Conservation (phyloP, 208 protist genomes). For the Acanthamoeba healyi region DNA sequence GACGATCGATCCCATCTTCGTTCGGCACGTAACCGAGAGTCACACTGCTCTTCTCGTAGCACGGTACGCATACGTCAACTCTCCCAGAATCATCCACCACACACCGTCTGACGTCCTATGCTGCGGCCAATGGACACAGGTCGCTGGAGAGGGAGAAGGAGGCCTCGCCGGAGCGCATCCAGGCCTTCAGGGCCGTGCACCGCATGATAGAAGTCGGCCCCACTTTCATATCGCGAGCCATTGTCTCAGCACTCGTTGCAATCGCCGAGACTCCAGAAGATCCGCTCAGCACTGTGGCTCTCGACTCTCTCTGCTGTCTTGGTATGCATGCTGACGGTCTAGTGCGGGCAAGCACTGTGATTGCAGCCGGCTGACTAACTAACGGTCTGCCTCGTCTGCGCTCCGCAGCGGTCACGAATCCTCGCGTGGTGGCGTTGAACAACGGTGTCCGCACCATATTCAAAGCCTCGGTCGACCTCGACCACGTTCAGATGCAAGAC, state of each 20-base stretch:
- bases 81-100: not conserved
- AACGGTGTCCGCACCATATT: conserved; percentile 43
- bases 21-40: not conserved
- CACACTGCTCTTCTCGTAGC: not conserved
- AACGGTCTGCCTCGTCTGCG: too few species aligned
- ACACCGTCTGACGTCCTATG: not conserved
- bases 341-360: too few species aligned
- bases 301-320: not conserved
- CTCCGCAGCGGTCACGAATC: conserved; percentile 35
- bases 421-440: conserved; percentile 25
- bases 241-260: not conserved
- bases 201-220: not conserved
- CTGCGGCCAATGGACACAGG: not conserved
- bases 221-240: not conserved
- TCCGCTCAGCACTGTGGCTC: not conserved
- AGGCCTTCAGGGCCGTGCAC: not conserved
- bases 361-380: too few species aligned
- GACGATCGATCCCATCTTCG: not conserved
- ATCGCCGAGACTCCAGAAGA: not conserved
- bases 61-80: not conserved
- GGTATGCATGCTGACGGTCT: not conserved
- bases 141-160: conserved; percentile 18
- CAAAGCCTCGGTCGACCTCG: not conserved
- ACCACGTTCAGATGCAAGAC: conserved; percentile 24
- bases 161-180: not conserved